Evolutionary conservation across 169 alveolate species (phyloP), one percentile per base, ranked within the genome.

Genomic region (Plasmodium relictum): DNA sequence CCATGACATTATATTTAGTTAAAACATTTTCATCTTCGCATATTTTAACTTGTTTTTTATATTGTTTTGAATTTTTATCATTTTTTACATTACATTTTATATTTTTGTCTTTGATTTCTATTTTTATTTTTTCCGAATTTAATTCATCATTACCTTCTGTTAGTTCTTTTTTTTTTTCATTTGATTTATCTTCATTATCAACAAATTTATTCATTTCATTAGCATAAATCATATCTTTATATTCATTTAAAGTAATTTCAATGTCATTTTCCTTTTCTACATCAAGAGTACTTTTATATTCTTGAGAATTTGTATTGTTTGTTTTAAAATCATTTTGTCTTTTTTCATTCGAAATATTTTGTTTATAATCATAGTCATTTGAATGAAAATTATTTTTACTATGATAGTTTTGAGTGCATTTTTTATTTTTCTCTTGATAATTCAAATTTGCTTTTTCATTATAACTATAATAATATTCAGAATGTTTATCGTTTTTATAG

Each of bases 11-110:
- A 31, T 78, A 78, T 56, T 78, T 78, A 44, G 52, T 78, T 39
- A 50, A 65, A 41, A 65, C 42, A 66, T 78, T 78, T 78, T 78
- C 80, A 78, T 78, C 12, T 65, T 78, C 89, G 26, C 89, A 78
- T 45, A 78, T 78, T 78, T 78, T 78, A 12, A 78, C 89, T 44
- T 78, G 89, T 39, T 78, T 78, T 50, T 48, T 48, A 45, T 70
- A 42, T 14, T 65, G 76, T 58, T 65, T 48, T 20, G 62, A n/a
- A 3, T 65, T 39, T 58, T 66, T 66, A 4, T 42, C 78, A 6
- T 70, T 22, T 59, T 78, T 78, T 63, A 56, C 41, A 16, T 18
- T 63, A 63, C 31, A 9, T 50, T 3, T 63, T 31, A 24, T 48
- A 42, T 58, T 39, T 50, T 45, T 66, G 0, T 69, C 58, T 58